Evolutionary conservation across 768 basidiomycete species (phyloP).

Genomic region (Tulasnella sp.): DNA sequence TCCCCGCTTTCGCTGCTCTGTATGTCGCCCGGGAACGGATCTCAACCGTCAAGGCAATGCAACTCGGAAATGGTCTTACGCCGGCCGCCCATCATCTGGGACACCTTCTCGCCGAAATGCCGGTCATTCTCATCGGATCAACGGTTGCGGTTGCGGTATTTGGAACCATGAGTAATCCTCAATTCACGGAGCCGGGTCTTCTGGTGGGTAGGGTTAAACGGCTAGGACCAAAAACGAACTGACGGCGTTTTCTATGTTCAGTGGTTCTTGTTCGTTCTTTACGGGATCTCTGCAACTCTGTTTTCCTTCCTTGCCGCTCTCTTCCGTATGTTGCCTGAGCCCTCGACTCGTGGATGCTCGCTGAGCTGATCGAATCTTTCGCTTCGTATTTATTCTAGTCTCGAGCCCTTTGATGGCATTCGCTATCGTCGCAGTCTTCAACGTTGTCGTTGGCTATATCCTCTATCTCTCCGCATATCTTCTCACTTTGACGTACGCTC

Average conservation of each 20-base stretch:
- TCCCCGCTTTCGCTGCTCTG: slow-evolving; percentile 75
- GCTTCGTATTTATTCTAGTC: slow-evolving; percentile 33
- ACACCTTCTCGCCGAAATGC: slow-evolving; percentile 69
- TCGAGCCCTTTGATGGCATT: slow-evolving; percentile 69
- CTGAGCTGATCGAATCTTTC: neutral
- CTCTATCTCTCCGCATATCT: slow-evolving; percentile 65
- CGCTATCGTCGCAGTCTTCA: slow-evolving; percentile 66
- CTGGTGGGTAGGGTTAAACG: slow-evolving; percentile 45
- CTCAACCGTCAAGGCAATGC: slow-evolving; percentile 73
- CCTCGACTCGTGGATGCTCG: neutral
- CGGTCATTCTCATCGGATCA: slow-evolving; percentile 56
- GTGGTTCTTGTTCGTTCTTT: slow-evolving; percentile 70
- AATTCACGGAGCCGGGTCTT: slow-evolving; percentile 67
- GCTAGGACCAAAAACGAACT: neutral
- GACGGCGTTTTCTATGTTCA: slow-evolving; percentile 36
- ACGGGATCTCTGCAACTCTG: slow-evolving; percentile 63
- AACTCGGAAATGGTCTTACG: slow-evolving; percentile 65
- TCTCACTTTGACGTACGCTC: slow-evolving; percentile 68
- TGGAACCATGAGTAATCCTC: slow-evolving; percentile 48
- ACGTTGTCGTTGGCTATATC: slow-evolving; percentile 63
- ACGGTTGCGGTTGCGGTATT: slow-evolving; percentile 64
- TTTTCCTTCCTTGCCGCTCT: slow-evolving; percentile 67
- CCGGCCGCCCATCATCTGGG: slow-evolving; percentile 54
- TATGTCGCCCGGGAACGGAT: slow-evolving; percentile 72
- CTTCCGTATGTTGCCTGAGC: slow-evolving; percentile 36